Conservation (phyloP, 768 basidiomycete genomes). For the Amanita jacksonii region DNA sequence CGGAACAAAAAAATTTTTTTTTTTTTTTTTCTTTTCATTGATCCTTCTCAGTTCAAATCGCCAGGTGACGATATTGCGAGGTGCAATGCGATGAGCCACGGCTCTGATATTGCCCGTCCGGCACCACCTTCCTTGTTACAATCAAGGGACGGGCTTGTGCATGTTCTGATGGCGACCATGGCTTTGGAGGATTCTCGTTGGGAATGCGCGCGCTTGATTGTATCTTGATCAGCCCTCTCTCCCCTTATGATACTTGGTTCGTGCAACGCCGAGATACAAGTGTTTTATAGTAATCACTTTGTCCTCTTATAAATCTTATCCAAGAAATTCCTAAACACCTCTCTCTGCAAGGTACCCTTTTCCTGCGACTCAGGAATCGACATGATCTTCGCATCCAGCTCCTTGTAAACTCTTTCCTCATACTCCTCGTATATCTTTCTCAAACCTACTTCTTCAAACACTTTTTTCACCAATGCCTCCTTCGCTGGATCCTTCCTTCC, state of each 20-base stretch:
- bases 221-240: no score
- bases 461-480: slow-evolving; percentile 34
- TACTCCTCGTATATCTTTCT: slow-evolving; percentile 62
- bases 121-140: slow-evolving; percentile 8
- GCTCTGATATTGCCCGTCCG: slow-evolving; percentile 6
- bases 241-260: no score
- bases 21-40: slow-evolving; percentile 4
- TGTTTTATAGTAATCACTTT: no score
- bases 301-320: slow-evolving; percentile 66
- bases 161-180: slow-evolving; percentile 5
- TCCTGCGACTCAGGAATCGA: slow-evolving; percentile 52
- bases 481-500: slow-evolving; percentile 46
- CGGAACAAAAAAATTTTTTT: not conserved
- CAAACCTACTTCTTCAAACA: slow-evolving; percentile 68
- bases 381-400: slow-evolving; percentile 62
- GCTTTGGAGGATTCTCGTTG: no score
- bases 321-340: slow-evolving; percentile 81
- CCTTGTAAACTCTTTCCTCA: slow-evolving; percentile 64
- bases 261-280: no score
- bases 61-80: slow-evolving; percentile 8
- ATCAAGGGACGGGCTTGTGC: slow-evolving; percentile 4
- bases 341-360: slow-evolving; percentile 38
- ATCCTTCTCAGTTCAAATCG: slow-evolving; percentile 9
- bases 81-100: slow-evolving; percentile 1
- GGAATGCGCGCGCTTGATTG: no score